phyloP scores from a whole-genome alignment of 2,329 filamentous ascomycete genomes.

The Fusarium napiforme region DNA sequence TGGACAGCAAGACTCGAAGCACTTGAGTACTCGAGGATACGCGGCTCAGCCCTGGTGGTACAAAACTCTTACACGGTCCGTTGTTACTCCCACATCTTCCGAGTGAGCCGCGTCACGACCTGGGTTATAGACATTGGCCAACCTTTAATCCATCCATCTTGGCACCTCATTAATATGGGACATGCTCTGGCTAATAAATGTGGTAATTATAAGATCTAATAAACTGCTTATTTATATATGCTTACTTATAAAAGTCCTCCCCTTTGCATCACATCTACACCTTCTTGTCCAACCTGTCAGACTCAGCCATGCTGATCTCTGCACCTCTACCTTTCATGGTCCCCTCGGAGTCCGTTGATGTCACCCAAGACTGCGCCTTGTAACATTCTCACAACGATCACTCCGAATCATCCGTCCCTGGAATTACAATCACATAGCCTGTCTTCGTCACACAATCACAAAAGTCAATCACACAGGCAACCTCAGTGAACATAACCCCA shows the following conservation, averaged over 20 bases:
- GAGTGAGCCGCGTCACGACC: not conserved
- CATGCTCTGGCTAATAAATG: not conserved
- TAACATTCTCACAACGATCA: not conserved
- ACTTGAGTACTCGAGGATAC: not conserved
- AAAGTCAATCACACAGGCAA: not conserved
- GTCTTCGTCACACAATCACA: not conserved
- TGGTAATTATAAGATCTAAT: not conserved
- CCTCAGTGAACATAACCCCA: constrained; percentile 29
- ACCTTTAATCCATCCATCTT: not conserved
- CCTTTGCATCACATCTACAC: not conserved
- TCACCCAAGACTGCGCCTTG: constrained; percentile 25
- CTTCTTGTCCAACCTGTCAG: not conserved
- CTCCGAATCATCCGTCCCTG: constrained; percentile 12
- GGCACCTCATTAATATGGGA: not conserved
- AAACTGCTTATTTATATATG: not conserved
- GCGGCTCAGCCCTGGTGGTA: constrained; percentile 1
- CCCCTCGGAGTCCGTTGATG: not conserved
- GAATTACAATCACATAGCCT: not conserved
- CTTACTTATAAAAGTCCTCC: not conserved
- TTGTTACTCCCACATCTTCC: not conserved
- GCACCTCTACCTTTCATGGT: not conserved
- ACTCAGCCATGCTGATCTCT: not conserved
- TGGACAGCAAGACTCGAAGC: not conserved
- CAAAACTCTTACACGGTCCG: not conserved
- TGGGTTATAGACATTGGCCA: not conserved